A percentile compares a stretch with the other conserved stretches of the same genome.
These are phyloP conservation scores for Linaria vulgaris DNA, from an alignment of 257 asterid genomes.

Conservation along the genomic window DNA sequence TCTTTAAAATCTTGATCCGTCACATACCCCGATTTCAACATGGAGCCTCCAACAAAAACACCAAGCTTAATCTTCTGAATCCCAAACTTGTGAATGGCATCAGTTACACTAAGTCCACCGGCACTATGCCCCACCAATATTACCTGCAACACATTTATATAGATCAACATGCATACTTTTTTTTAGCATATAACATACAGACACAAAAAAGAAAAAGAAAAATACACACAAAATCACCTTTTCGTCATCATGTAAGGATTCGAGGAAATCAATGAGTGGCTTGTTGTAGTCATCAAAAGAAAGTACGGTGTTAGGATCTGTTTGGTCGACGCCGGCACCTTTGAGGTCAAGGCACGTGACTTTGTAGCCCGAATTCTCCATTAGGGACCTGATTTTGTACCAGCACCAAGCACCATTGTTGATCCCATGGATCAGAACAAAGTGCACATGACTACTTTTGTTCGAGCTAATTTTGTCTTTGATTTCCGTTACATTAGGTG, in stretches of 20 bases:
- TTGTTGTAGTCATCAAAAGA: slow-evolving; percentile 60
- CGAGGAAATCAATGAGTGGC: slow-evolving; percentile 67
- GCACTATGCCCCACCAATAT: slow-evolving; percentile 93
- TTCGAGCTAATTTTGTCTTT: background rate
- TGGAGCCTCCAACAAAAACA: slow-evolving; percentile 73
- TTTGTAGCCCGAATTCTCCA: slow-evolving; percentile 68
- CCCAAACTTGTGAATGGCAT: slow-evolving; percentile 60
- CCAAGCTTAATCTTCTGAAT: slow-evolving; percentile 62
- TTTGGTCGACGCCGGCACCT: slow-evolving; percentile 63
- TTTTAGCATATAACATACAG: background rate
- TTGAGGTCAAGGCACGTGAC: slow-evolving; percentile 82
- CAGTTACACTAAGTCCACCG: slow-evolving; percentile 69
- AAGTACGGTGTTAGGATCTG: slow-evolving; percentile 60
- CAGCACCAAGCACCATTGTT: slow-evolving; percentile 88
- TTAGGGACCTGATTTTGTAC: slow-evolving; percentile 64
- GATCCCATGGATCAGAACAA: slow-evolving; percentile 74
- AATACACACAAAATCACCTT: slow-evolving; percentile 26
- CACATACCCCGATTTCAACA: slow-evolving; percentile 58
- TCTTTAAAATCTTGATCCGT: slow-evolving; percentile 52
- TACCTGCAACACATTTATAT: slow-evolving; percentile 67
- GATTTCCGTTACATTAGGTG: background rate
- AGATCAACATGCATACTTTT: background rate
- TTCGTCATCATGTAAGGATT: slow-evolving; percentile 40
- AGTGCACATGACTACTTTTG: slow-evolving; percentile 44
- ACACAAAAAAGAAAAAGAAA: background rate